phyloP scores from a whole-genome alignment of 2,329 filamentous ascomycete species.

The Tricladium varicosporioides region DNA sequence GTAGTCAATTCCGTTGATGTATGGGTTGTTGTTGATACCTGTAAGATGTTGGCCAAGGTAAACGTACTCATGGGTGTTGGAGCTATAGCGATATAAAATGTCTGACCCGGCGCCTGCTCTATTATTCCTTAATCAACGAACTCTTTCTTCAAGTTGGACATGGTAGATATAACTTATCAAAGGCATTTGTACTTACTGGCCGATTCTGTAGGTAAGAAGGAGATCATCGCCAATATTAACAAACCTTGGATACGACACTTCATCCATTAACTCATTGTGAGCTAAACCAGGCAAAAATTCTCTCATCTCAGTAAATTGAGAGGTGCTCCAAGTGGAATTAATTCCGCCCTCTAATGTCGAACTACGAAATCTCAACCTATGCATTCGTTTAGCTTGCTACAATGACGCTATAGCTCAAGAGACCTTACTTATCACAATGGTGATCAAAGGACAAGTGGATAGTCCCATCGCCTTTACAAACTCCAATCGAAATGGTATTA shows the following conservation, averaged over 20 bases:
- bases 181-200: conserved; percentile 21
- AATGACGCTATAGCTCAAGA: background rate
- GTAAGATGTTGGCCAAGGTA: conserved; percentile 26
- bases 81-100: conserved; percentile 23
- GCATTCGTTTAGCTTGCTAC: background rate
- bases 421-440: conserved; percentile 25
- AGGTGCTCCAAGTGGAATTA: conserved; percentile 14
- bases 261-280: conserved; percentile 18
- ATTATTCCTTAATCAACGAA: background rate
- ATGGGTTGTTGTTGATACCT: conserved; percentile 26
- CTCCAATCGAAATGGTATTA: conserved; percentile 26
- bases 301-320: conserved; percentile 20
- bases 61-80: conserved; percentile 20
- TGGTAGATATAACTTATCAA: background rate
- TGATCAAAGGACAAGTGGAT: conserved; percentile 29
- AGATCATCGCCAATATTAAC: conserved; percentile 25
- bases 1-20: conserved; percentile 29
- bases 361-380: conserved; percentile 24
- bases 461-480: conserved; percentile 26
- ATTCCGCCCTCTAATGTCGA: conserved; percentile 5
- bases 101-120: conserved; percentile 30
- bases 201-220: conserved; percentile 27
- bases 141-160: background rate
- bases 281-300: conserved; percentile 23
- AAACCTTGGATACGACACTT: conserved; percentile 29